Evolutionary conservation across 2,329 filamentous ascomycete genomes (phyloP).

Genomic region (Hymenoscyphus fructigenus): DNA sequence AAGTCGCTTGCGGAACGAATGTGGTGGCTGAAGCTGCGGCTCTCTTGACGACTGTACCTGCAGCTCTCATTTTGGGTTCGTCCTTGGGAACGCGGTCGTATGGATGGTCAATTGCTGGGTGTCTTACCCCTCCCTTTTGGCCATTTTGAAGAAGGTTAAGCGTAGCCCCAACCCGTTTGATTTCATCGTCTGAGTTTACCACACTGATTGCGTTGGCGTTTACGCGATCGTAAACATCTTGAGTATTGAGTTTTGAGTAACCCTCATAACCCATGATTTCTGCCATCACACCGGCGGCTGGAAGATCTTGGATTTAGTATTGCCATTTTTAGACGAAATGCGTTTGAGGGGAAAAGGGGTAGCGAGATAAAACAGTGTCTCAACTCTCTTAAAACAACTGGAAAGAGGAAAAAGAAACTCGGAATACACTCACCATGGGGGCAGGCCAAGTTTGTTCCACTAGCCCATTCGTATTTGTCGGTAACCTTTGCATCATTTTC

Average conservation of each 20-base stretch:
- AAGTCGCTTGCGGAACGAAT: not conserved
- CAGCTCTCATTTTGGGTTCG: not conserved
- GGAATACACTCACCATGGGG: not conserved
- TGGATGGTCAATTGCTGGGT: not conserved
- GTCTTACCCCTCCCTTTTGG: not conserved
- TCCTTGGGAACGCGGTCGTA: not conserved
- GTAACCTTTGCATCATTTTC: not conserved
- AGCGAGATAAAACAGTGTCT: too few species aligned
- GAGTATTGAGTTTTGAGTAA: not conserved
- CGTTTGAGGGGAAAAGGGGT: too few species aligned
- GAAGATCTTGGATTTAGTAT: too few species aligned
- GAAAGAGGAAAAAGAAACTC: too few species aligned
- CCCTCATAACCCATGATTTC: slow-evolving; percentile 8
- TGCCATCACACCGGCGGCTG: slow-evolving; percentile 7
- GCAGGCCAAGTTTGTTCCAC: slow-evolving; percentile 7
- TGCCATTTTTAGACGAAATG: too few species aligned
- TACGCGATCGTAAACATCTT: slow-evolving; percentile 6
- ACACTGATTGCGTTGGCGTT: not conserved
- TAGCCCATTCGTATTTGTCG: not conserved
- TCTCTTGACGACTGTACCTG: not conserved
- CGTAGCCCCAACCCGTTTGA: not conserved
- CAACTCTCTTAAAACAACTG: too few species aligned
- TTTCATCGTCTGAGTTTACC: not conserved
- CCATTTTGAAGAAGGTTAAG: not conserved
- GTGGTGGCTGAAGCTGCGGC: not conserved